Evolutionary conservation across 2,329 filamentous ascomycete species (phyloP).

Genomic region (Golovinomyces cichoracearum): DNA sequence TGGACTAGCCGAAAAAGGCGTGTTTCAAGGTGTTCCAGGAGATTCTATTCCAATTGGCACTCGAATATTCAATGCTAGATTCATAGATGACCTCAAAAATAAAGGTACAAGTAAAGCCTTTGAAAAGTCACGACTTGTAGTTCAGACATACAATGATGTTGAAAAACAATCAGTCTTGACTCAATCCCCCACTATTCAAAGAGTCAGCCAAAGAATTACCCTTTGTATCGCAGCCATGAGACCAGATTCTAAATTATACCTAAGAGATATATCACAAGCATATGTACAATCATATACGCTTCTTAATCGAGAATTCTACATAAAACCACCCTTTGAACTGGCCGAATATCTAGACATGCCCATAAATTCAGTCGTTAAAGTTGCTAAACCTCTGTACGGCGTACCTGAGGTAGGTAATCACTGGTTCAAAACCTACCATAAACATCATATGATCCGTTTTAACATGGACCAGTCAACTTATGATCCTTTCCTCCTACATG

Average conservation of each 20-base stretch:
- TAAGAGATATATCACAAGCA: conserved; percentile 4
- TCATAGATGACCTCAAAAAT: conserved; percentile 5
- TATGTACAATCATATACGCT: conserved; percentile 3
- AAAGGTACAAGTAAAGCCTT: conserved; percentile 2
- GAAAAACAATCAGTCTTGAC: conserved; percentile 4
- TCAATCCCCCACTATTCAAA: conserved; percentile 4
- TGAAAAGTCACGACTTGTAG: conserved; percentile 5
- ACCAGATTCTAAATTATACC: not conserved
- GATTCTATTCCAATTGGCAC: not conserved
- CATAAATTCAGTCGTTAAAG: not conserved
- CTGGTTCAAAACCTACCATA: conserved; percentile 4
- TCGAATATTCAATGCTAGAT: conserved; percentile 3
- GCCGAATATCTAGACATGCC: not conserved
- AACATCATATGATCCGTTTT: conserved; percentile 2
- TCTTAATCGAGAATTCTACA: conserved; percentile 4
- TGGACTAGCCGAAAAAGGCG: conserved; percentile 1
- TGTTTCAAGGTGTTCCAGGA: not conserved
- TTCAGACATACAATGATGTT: conserved; percentile 4
- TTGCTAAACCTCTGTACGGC: conserved; percentile 5
- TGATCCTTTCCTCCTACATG: not conserved
- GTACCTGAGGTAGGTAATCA: conserved; percentile 4
- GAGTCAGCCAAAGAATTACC: conserved; percentile 3
- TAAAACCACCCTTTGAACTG: not conserved
- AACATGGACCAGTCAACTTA: conserved; percentile 3
- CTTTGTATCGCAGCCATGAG: conserved; percentile 2